Evolutionary conservation across 192 early-diverging fungal genomes (phyloP), one percentile per base, ranked within the genome.

Genomic region (Backusella psychrophila): DNA sequence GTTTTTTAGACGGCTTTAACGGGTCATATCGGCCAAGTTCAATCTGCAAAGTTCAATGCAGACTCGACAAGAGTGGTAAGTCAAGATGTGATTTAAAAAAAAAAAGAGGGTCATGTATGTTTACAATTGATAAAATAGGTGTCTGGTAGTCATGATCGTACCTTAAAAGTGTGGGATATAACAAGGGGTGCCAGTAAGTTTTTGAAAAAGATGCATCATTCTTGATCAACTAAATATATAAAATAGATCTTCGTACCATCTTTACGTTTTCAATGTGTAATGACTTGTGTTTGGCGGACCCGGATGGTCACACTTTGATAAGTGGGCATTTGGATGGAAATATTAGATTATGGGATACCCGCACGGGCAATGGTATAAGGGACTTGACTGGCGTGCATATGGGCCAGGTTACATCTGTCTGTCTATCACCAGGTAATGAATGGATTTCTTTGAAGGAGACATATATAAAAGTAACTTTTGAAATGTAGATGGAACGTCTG

Each of bases 281-380:
- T 78, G 97, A 98, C 84, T 78, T 99, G 21, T 87, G 89, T 36
- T 82, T 94, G 21, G 75, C 97, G 72, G 92, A 96, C 80, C 86
- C 87, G 29, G 89, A 92, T 44, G 95, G 95, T 83, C 89, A 77
- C 66, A 88, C 94, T 7, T 89, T 98, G 66, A 93, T 91, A 19
- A 96, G 94, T 73, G 98, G 96, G 12, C 98, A 99, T 83, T 82
- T 99, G 73, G 97, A 99, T 84, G 95, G 94, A 77, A 97, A 91
- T 75, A 75, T 99, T 67, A 89, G 97, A 31, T 81, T 98, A 11
- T 99, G 96, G 96, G 97, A 99, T 84, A 89, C 92, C 21, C 84
- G 89, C 35, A 87, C 91, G 0, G 96, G 94, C 8, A 91, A 91
- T 70, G 89, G 91, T 38, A 86, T 98, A 36, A 90, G 89, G 69